Base-by-base conservation (phyloP, 495 filamentous ascomycete genomes). In the Podospora didyma region DNA sequence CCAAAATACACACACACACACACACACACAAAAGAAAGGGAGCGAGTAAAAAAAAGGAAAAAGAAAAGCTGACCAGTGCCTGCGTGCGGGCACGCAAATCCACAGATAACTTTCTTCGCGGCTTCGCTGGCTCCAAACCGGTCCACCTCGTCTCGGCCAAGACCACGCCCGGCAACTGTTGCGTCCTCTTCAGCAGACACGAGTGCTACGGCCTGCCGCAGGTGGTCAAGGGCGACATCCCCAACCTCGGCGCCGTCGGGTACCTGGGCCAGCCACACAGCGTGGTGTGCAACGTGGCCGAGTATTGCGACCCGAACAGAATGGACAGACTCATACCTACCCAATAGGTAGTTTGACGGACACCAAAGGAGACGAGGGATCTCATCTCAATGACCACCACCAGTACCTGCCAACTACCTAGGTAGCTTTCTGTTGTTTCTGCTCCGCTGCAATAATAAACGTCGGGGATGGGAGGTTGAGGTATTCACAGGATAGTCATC, bases 121-220 rank as follows among this genome's bases (percentile, higher is more conserved):
- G 60, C 14, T 62, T 55, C 48, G 14, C 21, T 6, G 60, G 55
- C 44, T 6, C 3, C 20, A 58, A 53, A 46, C 42, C 60, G 20
- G 56, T 31, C 16, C 17, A 62, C 51, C 17, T 62, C 17, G 51
- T 56, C 10, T 55, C 55, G 24, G 60, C 52, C 41, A 45, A 31
- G 41, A 55, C 53, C 7, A 37, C 24, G 10, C 39, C 39, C 46
- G 60, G 48, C 16, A 59, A 46, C 48, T 62, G 60, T 51, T 62
- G 60, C 51, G 53, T 56, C 2, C 45, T 62, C 17, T 62, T 62
- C 51, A 62, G 60, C 56, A 23, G 53, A 7, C 51, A 26, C 26
- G 55, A 62, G 47, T 62, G 60, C 28, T 34, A 52, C 16, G 60
- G 60, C 14, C 47, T 55, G 51, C n/a, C 60, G 3, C 60, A 62